A percentile compares a stretch with the other conserved stretches of the same genome.
Evolutionary conservation across 2,329 filamentous ascomycete genomes (phyloP).

Genomic region (Cercospora citrullina): DNA sequence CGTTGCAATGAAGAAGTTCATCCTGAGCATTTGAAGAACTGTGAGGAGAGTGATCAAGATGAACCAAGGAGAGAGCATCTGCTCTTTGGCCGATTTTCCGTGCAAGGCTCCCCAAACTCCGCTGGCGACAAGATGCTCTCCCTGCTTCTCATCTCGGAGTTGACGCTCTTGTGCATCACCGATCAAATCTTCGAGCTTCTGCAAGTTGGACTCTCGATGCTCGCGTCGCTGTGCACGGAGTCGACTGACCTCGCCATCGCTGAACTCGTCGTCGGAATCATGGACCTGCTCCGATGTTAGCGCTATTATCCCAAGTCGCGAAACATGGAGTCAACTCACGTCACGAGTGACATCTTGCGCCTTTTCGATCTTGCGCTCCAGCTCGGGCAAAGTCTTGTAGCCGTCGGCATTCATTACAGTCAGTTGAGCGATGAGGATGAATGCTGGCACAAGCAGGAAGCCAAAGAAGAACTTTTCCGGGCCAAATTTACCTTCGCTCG

Average conservation of each 20-base stretch:
- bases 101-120: conserved; percentile 89
- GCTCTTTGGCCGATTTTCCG: conserved; percentile 65
- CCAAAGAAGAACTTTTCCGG: conserved; percentile 51
- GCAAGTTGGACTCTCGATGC: conserved; percentile 64
- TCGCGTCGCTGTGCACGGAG: conserved; percentile 55
- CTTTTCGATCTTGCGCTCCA: conserved; percentile 76
- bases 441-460: conserved; percentile 49
- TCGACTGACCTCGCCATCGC: conserved; percentile 58
- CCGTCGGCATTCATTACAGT: conserved; percentile 51
- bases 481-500: conserved; percentile 43
- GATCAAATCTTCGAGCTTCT: conserved; percentile 73
- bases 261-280: conserved; percentile 58
- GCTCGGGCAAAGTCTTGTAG: conserved; percentile 66
- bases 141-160: conserved; percentile 23
- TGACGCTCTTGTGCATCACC: conserved; percentile 62
- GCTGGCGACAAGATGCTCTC: conserved; percentile 44
- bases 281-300: conserved; percentile 42
- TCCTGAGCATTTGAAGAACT: conserved; percentile 48
- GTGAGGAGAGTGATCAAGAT: conserved; percentile 80
- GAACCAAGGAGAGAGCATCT: conserved; percentile 81
- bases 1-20: conserved; percentile 92
- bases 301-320: not conserved
- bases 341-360: conserved; percentile 56
- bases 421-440: conserved; percentile 46
- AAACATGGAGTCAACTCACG: conserved; percentile 27